phyloP scores from a whole-genome alignment of 805 yeast species.

The Wickerhamiella lipophila region DNA sequence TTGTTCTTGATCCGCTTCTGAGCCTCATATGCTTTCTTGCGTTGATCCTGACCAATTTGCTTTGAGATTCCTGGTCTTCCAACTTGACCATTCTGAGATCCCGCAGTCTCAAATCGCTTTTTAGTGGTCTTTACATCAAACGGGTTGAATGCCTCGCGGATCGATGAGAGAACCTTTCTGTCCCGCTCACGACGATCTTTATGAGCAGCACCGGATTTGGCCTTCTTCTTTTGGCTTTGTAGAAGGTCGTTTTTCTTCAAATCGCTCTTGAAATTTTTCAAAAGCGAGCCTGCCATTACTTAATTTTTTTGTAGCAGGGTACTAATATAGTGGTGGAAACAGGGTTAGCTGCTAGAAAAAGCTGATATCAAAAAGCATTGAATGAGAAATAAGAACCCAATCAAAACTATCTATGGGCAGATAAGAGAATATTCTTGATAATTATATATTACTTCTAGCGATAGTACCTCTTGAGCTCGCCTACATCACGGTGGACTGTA shows the following conservation, averaged over 20 bases:
- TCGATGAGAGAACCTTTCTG: constrained; percentile 40
- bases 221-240: constrained; percentile 32
- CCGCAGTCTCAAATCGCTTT: constrained; percentile 40
- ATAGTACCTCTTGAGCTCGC: background rate
- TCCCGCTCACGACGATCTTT: constrained; percentile 39
- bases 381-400: too few species aligned
- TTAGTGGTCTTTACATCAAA: constrained; percentile 68
- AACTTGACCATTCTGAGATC: constrained; percentile 24
- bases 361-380: too few species aligned
- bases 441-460: background rate
- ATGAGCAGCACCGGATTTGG: constrained; percentile 11
- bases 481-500: constrained; percentile 38
- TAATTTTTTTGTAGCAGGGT: background rate
- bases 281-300: constrained; percentile 19
- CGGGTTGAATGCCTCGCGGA: constrained; percentile 78
- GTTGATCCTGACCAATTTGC: constrained; percentile 52
- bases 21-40: constrained; percentile 50
- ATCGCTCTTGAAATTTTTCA: constrained; percentile 22
- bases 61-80: constrained; percentile 56
- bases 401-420: too few species aligned
- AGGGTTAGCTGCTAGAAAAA: too few species aligned
- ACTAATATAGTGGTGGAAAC: background rate
- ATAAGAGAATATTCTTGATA: too few species aligned
- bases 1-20: constrained; percentile 52
- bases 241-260: constrained; percentile 42